Evolutionary conservation across 805 yeast species (phyloP).

Genomic region (Candida incommunis): DNA sequence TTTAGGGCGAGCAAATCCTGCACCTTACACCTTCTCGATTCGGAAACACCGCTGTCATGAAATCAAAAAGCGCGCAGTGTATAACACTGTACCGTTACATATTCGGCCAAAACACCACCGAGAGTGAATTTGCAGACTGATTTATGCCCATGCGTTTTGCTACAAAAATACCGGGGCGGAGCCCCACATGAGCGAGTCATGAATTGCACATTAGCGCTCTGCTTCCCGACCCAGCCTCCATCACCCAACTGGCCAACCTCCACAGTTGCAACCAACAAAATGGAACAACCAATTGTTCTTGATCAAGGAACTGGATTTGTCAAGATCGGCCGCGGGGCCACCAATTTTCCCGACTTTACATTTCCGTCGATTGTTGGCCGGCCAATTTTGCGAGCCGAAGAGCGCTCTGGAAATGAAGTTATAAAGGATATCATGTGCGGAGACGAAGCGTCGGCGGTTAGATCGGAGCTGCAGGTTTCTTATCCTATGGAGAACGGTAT

Average conservation of each 20-base stretch:
- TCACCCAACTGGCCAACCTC: background rate
- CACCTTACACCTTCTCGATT: too few species aligned
- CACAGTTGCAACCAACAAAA: background rate
- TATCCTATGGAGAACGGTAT: constrained; percentile 99
- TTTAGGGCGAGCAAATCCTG: too few species aligned
- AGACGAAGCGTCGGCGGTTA: constrained; percentile 80
- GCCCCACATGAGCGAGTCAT: too few species aligned
- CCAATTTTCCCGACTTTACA: constrained; percentile 92
- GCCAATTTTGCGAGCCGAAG: constrained; percentile 94
- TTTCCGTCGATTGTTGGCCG: constrained; percentile 97
- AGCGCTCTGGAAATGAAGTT: constrained; percentile 60
- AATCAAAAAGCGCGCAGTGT: too few species aligned
- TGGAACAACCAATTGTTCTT: constrained; percentile 39
- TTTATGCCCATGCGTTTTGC: too few species aligned
- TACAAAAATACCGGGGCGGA: too few species aligned
- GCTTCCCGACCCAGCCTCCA: too few species aligned
- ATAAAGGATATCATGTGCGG: constrained; percentile 97
- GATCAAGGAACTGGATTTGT: constrained; percentile 99
- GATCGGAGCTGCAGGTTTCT: constrained; percentile 82
- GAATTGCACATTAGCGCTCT: too few species aligned
- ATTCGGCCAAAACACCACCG: too few species aligned
- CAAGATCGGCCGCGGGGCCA: constrained; percentile 91
- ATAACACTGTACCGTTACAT: too few species aligned
- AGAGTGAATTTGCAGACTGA: too few species aligned
- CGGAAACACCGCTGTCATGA: too few species aligned